Percentiles rank a stretch among this genome's conserved stretches.
Evolutionary conservation across 2,329 filamentous ascomycete species (phyloP).

Genomic region (Curvularia lunata): DNA sequence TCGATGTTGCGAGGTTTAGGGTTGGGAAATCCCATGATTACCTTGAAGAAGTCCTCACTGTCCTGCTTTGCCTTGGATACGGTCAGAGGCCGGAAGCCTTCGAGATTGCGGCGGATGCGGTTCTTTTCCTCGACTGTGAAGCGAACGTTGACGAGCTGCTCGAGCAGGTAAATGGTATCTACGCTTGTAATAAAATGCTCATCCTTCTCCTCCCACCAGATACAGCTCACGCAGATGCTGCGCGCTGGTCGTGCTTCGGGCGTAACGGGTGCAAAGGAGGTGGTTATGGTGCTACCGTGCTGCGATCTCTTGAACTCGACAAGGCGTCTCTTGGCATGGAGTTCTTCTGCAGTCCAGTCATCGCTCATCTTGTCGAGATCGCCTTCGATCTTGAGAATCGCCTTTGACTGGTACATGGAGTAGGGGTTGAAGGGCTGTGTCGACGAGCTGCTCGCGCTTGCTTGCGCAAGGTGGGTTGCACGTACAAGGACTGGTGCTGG

Average conservation of each 20-base stretch:
- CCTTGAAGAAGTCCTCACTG: conserved; percentile 96
- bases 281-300: conserved; percentile 78
- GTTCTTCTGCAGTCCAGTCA: conserved; percentile 83
- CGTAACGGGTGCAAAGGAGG: conserved; percentile 79
- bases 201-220: conserved; percentile 90
- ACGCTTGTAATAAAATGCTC: conserved; percentile 96
- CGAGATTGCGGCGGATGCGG: conserved; percentile 90
- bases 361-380: conserved; percentile 84
- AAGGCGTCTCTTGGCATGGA: conserved; percentile 77
- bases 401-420: conserved; percentile 79
- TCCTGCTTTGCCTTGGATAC: conserved; percentile 92
- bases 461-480: conserved; percentile 68
- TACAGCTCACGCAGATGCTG: conserved; percentile 95
- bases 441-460: conserved; percentile 52
- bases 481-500: conserved; percentile 68
- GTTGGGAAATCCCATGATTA: conserved; percentile 96
- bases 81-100: conserved; percentile 89
- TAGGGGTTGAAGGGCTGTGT: conserved; percentile 72
- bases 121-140: conserved; percentile 99
- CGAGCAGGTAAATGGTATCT: conserved; percentile 93
- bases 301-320: conserved; percentile 89
- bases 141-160: conserved; percentile 82
- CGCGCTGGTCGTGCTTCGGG: conserved; percentile 80
- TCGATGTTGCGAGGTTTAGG: conserved; percentile 98
- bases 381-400: conserved; percentile 81